Evolutionary conservation across 495 filamentous ascomycete species (phyloP), one percentile per base, ranked within the genome.

Genomic region (Xylaria curta): DNA sequence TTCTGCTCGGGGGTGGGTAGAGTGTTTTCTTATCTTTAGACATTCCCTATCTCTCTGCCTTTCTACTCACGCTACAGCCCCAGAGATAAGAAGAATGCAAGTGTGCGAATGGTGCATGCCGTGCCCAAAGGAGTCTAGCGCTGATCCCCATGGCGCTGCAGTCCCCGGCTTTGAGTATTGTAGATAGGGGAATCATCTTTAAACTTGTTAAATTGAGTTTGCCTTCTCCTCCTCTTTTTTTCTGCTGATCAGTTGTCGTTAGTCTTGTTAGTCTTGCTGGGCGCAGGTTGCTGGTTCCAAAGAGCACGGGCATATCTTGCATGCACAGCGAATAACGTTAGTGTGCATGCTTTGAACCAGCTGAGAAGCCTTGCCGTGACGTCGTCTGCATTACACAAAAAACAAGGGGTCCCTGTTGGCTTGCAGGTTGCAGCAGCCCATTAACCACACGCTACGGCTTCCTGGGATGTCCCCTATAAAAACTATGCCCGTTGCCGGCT

Each of bases 281-380:
- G 0, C n/a, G n/a, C 59, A 21, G 59, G 19, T 1, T 10, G 26
- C 26, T 51, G 53, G 28, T n/a, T 26, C 63, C 38, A 66, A 53
- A 66, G 6, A 6, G 46, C 19, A 66, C 19, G 8, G 17, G 28
- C 46, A 26, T 66, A 31, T 51, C 42, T 28, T 56, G 65, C 26
- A 56, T 69, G 40, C 42, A 4, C 24, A 24, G 13, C 66, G 4
- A 42, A 62, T 53, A 62, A 53, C 33, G 58, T 58, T 36, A 69
- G 56, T 10, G 42, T 31, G 44, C 56, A 51, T 70, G 49, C 68
- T 24, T 24, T 15, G 21, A 19, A n/a, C 56, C 58, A 70, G 68
- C 68, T 70, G 68, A 70, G 68, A 60, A 70, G 68, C 56, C 46
- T 62, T 42, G 58, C 36, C 53, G 60, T 71, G 69, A 71, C 69